Base-by-base conservation (phyloP, 2,329 filamentous ascomycete genomes). In the Cercospora sesami region DNA sequence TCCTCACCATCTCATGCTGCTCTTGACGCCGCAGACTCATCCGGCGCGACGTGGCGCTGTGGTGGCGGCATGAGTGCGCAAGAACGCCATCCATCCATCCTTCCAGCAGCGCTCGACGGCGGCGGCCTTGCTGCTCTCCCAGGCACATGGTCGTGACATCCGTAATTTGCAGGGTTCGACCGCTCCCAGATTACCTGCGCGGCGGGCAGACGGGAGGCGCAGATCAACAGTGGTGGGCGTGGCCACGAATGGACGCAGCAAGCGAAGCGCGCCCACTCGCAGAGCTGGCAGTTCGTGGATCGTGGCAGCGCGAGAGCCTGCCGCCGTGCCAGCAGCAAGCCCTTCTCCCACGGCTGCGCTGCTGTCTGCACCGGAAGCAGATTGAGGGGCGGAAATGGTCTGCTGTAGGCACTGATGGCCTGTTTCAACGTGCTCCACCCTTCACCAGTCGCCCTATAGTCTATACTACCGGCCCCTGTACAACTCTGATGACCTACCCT, bases 131-230 rank as follows among this genome's bases (percentile, higher is more conserved):
- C 21, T 28, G n/a, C 30, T 58, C 30, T 58, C 28, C 48, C 53
- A 58, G 53, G 53, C 53, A 58, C 53, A 58, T 58, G 53, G 53
- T 30, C 53, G 53, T 33, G 53, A 14, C 23, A 58, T 30, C 16
- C 53, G 53, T 18, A 31, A 58, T 58, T 58, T 58, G 53, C 53
- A 58, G 53, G 53, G 53, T 58, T 58, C 53, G 53, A 58, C 53
- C 31, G 21, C 31, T 58, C 53, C 53, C 53, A 31, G 26, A 58
- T 58, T 31, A 28, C 53, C 12, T 58, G 53, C 53, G 30, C 53
- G 53, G 53, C 53, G 16, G 53, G 26, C 30, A 58, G 26, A 33
- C 53, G 53, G 53, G 53, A 58, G 53, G 53, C 53, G 53, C 26
- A 30, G 53, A 58, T 58, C 53, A 33, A n/a, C n/a, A 5, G 16